These are phyloP conservation scores for Fusarium brachygibbosum DNA, from an alignment of 2,329 filamentous ascomycete genomes.

Conservation along the genomic window DNA sequence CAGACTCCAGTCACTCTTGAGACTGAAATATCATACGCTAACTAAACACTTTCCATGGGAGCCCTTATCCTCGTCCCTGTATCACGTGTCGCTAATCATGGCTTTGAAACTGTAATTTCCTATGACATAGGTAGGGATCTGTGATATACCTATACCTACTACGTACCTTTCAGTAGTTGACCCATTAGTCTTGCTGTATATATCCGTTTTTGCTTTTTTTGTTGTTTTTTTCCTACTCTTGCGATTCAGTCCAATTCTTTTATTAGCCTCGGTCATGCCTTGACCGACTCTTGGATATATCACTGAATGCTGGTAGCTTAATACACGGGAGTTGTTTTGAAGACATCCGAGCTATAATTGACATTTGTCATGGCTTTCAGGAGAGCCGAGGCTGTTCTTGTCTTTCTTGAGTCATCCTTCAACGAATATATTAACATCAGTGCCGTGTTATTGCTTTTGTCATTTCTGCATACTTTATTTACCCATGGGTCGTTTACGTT, in stretches of 20 bases:
- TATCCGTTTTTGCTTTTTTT: slow-evolving; percentile 1
- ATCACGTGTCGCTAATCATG: slow-evolving; percentile 27
- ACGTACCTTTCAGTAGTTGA: neutral
- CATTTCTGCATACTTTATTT: neutral
- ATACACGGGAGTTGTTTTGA: neutral
- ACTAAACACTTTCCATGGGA: slow-evolving; percentile 1
- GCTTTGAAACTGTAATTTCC: slow-evolving; percentile 21
- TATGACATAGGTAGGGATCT: slow-evolving; percentile 23
- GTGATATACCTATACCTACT: slow-evolving; percentile 16
- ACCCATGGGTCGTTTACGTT: slow-evolving; percentile 13
- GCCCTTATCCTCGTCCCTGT: slow-evolving; percentile 5
- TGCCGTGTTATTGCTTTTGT: neutral
- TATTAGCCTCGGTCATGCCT: slow-evolving; percentile 7
- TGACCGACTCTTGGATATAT: slow-evolving; percentile 11
- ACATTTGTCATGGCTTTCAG: neutral
- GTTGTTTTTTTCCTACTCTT: neutral
- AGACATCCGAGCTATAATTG: neutral
- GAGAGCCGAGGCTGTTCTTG: neutral
- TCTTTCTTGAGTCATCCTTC: slow-evolving; percentile 1
- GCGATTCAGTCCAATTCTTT: neutral
- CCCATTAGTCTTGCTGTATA: neutral
- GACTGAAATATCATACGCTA: slow-evolving; percentile 14
- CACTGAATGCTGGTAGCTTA: slow-evolving; percentile 16
- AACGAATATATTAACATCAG: neutral
- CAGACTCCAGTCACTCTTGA: slow-evolving; percentile 20